Percentiles rank a stretch among this genome's conserved stretches.
phyloP scores from a whole-genome alignment of 1,284 basidiomycete genomes.

The Malassezia sp. region DNA sequence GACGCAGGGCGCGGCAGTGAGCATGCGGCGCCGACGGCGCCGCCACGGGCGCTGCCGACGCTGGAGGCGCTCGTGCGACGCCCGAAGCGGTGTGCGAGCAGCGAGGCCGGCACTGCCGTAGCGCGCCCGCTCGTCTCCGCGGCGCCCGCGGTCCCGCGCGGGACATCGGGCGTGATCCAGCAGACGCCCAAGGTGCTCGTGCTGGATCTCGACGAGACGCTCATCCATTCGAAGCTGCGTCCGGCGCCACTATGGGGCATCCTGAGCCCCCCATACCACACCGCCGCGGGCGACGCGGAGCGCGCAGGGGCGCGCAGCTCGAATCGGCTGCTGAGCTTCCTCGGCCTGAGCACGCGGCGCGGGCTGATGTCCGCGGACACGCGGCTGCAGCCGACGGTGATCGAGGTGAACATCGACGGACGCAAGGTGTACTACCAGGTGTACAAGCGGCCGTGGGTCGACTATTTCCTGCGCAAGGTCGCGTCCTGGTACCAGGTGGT shows the following conservation, averaged over 20 bases:
- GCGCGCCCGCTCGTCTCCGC: neutral
- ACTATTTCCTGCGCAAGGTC: constrained; percentile 51
- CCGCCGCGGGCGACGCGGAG: neutral
- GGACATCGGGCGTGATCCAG: constrained; percentile 30
- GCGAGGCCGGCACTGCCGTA: neutral
- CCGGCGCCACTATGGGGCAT: constrained; percentile 48
- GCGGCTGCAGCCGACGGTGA: constrained; percentile 57
- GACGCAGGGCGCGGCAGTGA: neutral
- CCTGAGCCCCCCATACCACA: neutral
- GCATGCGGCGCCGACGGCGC: neutral
- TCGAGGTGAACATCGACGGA: constrained; percentile 87
- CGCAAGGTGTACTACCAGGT: constrained; percentile 89
- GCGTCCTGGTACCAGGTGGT: constrained; percentile 97
- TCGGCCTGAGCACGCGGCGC: constrained; percentile 26
- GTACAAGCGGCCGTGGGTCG: constrained; percentile 93
- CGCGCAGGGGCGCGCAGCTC: constrained; percentile 9
- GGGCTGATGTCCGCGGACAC: constrained; percentile 8
- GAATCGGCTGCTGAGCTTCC: constrained; percentile 19
- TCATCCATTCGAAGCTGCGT: constrained; percentile 89
- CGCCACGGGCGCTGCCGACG: constrained; percentile 4
- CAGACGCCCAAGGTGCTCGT: constrained; percentile 45
- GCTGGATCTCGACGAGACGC: constrained; percentile 89
- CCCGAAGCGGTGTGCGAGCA: no score
- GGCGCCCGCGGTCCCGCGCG: constrained; percentile 16
- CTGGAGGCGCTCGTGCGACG: constrained; percentile 11